Evolutionary conservation across 2,329 filamentous ascomycete genomes (phyloP).

Genomic region (Aspergillus japonicus): DNA sequence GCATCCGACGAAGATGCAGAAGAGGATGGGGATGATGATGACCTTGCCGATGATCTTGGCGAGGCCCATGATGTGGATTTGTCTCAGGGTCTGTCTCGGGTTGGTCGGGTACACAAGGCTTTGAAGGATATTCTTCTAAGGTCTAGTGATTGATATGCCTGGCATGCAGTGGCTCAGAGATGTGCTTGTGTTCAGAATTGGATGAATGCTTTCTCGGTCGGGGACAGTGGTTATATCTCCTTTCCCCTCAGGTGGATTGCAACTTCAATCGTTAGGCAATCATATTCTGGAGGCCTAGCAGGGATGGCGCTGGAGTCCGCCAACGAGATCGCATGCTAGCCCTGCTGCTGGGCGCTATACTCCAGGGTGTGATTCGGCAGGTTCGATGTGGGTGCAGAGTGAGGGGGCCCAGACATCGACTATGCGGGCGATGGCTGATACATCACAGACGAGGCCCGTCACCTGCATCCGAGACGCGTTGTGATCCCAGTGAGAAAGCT

Average conservation of each 20-base stretch:
- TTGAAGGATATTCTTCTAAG: no score
- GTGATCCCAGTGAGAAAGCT: neutral
- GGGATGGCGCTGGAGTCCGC: neutral
- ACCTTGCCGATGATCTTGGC: slow-evolving; percentile 5
- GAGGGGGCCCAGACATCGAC: no score
- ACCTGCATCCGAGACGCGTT: neutral
- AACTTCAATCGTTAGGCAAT: neutral
- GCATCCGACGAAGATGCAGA: neutral
- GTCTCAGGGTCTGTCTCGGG: neutral
- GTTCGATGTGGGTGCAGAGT: neutral
- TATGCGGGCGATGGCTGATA: neutral
- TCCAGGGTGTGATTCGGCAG: neutral
- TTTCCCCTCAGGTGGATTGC: neutral
- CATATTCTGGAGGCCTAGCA: neutral
- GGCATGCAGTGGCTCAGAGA: no score
- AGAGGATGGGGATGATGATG: slow-evolving; percentile 6
- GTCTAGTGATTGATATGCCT: neutral
- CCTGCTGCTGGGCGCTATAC: neutral
- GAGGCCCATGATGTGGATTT: neutral
- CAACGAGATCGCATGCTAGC: neutral
- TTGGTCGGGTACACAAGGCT: no score
- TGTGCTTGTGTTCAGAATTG: neutral
- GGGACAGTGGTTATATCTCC: neutral
- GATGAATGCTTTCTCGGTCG: neutral
- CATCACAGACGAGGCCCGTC: neutral